Percentiles rank a stretch among this genome's conserved stretches.
These are phyloP conservation scores for Leucocoprinus sp. DNA, from an alignment of 768 basidiomycete species.

Conservation along the genomic window DNA sequence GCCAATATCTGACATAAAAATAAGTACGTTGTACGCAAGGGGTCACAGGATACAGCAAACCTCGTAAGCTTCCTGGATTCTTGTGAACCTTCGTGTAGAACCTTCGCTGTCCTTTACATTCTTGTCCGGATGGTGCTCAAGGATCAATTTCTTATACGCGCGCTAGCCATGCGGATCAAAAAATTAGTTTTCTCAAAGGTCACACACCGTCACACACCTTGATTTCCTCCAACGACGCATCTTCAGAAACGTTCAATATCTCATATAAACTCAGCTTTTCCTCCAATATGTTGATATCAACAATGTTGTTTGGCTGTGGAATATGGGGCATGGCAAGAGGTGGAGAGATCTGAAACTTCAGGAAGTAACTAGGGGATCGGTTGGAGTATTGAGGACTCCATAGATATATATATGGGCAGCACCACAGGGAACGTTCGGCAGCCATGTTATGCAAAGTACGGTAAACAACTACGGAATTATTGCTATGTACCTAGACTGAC, in stretches of 20 bases:
- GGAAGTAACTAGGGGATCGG: too few relatives aligned
- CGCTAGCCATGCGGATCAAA: constrained; percentile 26
- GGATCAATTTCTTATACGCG: constrained; percentile 57
- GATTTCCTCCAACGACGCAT: constrained; percentile 15
- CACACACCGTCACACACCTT: constrained; percentile 11
- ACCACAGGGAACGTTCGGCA: too few relatives aligned
- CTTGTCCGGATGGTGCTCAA: constrained; percentile 63
- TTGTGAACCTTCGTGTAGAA: constrained; percentile 60
- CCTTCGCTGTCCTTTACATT: constrained; percentile 60
- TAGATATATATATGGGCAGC: too few relatives aligned
- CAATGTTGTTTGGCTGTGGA: neutral
- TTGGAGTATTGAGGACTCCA: too few relatives aligned
- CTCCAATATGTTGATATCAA: neutral
- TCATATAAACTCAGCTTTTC: constrained; percentile 17
- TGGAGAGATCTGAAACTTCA: too few relatives aligned
- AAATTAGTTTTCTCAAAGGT: neutral
- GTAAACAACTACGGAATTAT: too few relatives aligned
- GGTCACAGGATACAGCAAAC: constrained; percentile 17
- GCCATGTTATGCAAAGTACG: too few relatives aligned
- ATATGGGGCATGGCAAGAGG: neutral
- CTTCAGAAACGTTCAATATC: constrained; percentile 14
- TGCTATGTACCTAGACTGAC: too few relatives aligned
- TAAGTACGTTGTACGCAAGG: neutral
- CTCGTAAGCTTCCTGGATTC: constrained; percentile 74
- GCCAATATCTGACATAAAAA: neutral